phyloP scores from a whole-genome alignment of 2,329 filamentous ascomycete species.

The Aspergillus proliferans region DNA sequence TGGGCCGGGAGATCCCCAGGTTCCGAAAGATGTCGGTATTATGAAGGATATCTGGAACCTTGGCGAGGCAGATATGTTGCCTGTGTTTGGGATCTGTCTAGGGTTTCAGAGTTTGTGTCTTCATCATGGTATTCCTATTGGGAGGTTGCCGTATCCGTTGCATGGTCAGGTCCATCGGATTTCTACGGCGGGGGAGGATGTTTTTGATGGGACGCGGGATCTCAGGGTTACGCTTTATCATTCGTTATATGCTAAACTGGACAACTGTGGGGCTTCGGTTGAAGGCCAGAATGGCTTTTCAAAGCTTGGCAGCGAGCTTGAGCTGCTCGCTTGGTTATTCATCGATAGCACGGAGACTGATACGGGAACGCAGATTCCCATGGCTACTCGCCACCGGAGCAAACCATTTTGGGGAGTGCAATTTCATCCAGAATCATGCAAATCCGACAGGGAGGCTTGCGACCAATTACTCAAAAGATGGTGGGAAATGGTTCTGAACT shows the following conservation, averaged over 20 bases:
- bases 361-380: conserved; percentile 51
- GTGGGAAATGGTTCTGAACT: conserved; percentile 60
- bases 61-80: conserved; percentile 54
- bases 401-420: conserved; percentile 83
- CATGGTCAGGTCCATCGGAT: conserved; percentile 75
- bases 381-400: conserved; percentile 62
- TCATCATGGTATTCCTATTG: conserved; percentile 60
- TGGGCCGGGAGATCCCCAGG: conserved; percentile 74
- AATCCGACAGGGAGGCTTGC: conserved; percentile 55
- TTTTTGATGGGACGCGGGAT: conserved; percentile 58
- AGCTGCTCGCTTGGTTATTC: conserved; percentile 59
- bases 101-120: conserved; percentile 78
- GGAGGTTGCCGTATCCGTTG: conserved; percentile 62
- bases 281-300: conserved; percentile 8
- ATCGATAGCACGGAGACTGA: conserved; percentile 32
- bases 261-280: conserved; percentile 10
- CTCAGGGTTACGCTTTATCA: conserved; percentile 75
- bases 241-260: conserved; percentile 48
- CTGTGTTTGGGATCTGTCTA: conserved; percentile 81
- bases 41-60: conserved; percentile 72
- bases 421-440: conserved; percentile 89
- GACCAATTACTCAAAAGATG: conserved; percentile 64
- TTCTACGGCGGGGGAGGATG: conserved; percentile 52
- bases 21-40: conserved; percentile 70
- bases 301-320: conserved; percentile 19